These are phyloP conservation scores for Yamadazyma phyllophila DNA, from an alignment of 805 yeast species.

Conservation along the genomic window DNA sequence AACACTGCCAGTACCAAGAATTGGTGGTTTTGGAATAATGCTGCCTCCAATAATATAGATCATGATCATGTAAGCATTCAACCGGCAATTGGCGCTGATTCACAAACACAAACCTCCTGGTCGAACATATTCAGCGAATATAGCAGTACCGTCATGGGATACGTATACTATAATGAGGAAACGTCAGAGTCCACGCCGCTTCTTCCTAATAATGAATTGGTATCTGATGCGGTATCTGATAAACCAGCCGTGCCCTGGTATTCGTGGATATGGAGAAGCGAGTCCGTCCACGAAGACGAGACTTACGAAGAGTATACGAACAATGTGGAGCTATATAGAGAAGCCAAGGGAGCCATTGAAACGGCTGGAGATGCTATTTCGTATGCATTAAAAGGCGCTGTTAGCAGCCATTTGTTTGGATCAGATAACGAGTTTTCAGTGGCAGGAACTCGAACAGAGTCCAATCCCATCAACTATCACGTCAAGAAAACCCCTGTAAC, in stretches of 20 bases:
- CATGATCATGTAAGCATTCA: background rate
- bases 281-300: constrained; percentile 15
- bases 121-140: constrained; percentile 6
- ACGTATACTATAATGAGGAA: constrained; percentile 5
- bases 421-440: constrained; percentile 33
- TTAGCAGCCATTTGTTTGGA: constrained; percentile 13
- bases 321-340: constrained; percentile 25
- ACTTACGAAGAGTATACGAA: constrained; percentile 21
- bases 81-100: background rate
- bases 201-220: background rate
- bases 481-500: constrained; percentile 30
- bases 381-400: constrained; percentile 29
- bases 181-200: background rate
- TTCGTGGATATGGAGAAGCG: constrained; percentile 23
- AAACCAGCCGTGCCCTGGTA: constrained; percentile 18
- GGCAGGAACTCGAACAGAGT: constrained; percentile 30
- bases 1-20: background rate
- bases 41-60: background rate
- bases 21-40: constrained; percentile 14
- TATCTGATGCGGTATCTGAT: no score
- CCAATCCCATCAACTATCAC: constrained; percentile 32
- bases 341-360: constrained; percentile 35
- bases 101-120: constrained; percentile 1
- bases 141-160: constrained; percentile 5
- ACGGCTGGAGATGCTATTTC: constrained; percentile 28